Evolutionary conservation across 768 basidiomycete genomes (phyloP).

Genomic region (Rubroboletus satanas): DNA sequence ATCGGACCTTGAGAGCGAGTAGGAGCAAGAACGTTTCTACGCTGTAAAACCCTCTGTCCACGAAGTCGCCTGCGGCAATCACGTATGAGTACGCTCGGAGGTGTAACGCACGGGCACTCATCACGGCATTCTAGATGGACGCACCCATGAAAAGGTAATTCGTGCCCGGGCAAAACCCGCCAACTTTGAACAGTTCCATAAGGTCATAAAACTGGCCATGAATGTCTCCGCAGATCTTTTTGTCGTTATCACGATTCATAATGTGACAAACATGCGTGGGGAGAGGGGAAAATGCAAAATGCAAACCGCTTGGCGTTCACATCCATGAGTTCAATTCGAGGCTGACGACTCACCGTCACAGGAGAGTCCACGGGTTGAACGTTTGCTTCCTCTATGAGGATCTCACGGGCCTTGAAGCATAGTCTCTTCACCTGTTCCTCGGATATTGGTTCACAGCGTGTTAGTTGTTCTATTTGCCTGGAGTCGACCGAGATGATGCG

Average conservation of each 20-base stretch:
- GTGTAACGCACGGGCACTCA: constrained; percentile 4
- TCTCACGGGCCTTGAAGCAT: constrained; percentile 94
- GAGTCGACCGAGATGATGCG: constrained; percentile 11
- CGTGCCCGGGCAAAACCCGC: constrained; percentile 88
- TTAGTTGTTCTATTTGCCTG: constrained; percentile 93
- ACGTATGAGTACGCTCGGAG: constrained; percentile 8
- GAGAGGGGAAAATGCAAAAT: neutral
- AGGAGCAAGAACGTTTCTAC: constrained; percentile 95
- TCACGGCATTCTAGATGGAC: constrained; percentile 20
- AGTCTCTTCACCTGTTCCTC: constrained; percentile 94
- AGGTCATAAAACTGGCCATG: constrained; percentile 97
- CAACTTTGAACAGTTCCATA: constrained; percentile 92
- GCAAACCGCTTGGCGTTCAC: neutral
- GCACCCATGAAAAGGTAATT: constrained; percentile 96
- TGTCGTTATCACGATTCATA: constrained; percentile 5
- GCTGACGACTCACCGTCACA: constrained; percentile 68
- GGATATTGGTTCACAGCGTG: constrained; percentile 91
- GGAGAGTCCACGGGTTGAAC: constrained; percentile 95
- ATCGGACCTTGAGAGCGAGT: constrained; percentile 93
- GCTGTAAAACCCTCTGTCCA: constrained; percentile 95
- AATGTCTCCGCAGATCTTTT: constrained; percentile 89
- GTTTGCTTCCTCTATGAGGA: constrained; percentile 96
- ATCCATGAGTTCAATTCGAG: neutral
- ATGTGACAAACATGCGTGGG: constrained; percentile 1
- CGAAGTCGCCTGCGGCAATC: constrained; percentile 77